Conservation (phyloP, 192 early-diverging fungal species). For the Coemansia sp. region DNA sequence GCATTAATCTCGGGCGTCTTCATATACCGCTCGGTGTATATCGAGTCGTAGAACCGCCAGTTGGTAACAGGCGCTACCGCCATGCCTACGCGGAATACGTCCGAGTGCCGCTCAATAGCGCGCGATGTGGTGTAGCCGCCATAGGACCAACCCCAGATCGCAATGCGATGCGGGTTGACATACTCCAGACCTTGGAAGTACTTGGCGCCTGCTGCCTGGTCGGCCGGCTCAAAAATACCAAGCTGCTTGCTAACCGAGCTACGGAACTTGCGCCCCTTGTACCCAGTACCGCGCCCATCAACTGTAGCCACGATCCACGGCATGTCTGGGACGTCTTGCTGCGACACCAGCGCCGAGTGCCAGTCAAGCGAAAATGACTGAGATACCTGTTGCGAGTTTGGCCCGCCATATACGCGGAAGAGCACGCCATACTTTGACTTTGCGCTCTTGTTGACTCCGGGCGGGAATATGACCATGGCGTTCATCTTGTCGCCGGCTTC, state of each 20-base stretch:
- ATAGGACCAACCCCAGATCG: constrained; percentile 98
- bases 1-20: constrained; percentile 78
- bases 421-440: constrained; percentile 81
- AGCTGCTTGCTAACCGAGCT: constrained; percentile 73
- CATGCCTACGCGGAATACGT: constrained; percentile 83
- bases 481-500: constrained; percentile 67
- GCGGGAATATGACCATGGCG: constrained; percentile 78
- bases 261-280: constrained; percentile 81
- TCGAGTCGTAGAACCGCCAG: constrained; percentile 86
- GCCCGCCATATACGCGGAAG: constrained; percentile 90
- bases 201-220: constrained; percentile 85
- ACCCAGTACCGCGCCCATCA: constrained; percentile 91
- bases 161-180: constrained; percentile 78
- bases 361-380: constrained; percentile 71
- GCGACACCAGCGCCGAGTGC: constrained; percentile 67
- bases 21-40: constrained; percentile 99
- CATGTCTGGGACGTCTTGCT: constrained; percentile 58
- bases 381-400: constrained; percentile 81
- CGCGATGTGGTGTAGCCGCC: constrained; percentile 90
- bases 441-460: constrained; percentile 69
- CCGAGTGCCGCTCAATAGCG: constrained; percentile 80
- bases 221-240: constrained; percentile 82
- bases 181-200: constrained; percentile 67
- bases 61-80: constrained; percentile 96
- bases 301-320: constrained; percentile 73